Percentiles rank a stretch among this genome's conserved stretches.
These are phyloP conservation scores for Penicillium riverlandense DNA, from an alignment of 495 filamentous ascomycete species.

Conservation along the genomic window DNA sequence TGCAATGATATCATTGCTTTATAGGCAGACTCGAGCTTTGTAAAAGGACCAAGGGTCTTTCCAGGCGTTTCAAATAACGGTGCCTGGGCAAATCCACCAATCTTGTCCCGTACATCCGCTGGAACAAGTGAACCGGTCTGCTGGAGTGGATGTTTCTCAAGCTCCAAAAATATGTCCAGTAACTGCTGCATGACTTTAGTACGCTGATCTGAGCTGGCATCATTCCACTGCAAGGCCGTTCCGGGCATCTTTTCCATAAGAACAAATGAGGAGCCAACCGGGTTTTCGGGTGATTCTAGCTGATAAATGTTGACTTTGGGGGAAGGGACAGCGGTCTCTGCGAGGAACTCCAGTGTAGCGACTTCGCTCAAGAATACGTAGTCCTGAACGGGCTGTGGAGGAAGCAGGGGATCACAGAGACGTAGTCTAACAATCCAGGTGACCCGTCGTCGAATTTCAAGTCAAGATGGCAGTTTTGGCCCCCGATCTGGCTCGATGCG, in stretches of 20 bases:
- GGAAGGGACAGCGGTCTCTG: constrained; percentile 6
- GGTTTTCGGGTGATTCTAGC: constrained; percentile 9
- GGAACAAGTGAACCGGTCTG: neutral
- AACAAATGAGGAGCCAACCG: constrained; percentile 21
- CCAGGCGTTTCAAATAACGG: too few species aligned
- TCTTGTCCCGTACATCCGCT: too few species aligned
- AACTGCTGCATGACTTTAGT: constrained; percentile 27
- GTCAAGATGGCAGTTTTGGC: constrained; percentile 12
- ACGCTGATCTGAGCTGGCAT: constrained; percentile 10
- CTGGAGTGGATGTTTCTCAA: neutral
- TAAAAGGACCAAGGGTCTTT: too few species aligned
- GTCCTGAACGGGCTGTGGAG: constrained; percentile 7
- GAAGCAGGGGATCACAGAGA: constrained; percentile 1
- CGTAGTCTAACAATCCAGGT: constrained; percentile 7
- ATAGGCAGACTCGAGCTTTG: too few species aligned
- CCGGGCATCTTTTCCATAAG: constrained; percentile 30
- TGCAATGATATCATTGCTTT: too few species aligned
- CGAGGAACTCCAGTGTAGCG: constrained; percentile 16
- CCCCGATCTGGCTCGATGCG: neutral
- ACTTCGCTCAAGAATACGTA: constrained; percentile 16
- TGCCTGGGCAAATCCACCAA: too few species aligned
- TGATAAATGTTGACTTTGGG: constrained; percentile 5
- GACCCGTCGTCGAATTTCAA: constrained; percentile 8
- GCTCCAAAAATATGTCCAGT: constrained; percentile 21
- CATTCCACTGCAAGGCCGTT: constrained; percentile 19